phyloP scores from a whole-genome alignment of 2,329 filamentous ascomycete genomes.

The Cladosporium sp. region DNA sequence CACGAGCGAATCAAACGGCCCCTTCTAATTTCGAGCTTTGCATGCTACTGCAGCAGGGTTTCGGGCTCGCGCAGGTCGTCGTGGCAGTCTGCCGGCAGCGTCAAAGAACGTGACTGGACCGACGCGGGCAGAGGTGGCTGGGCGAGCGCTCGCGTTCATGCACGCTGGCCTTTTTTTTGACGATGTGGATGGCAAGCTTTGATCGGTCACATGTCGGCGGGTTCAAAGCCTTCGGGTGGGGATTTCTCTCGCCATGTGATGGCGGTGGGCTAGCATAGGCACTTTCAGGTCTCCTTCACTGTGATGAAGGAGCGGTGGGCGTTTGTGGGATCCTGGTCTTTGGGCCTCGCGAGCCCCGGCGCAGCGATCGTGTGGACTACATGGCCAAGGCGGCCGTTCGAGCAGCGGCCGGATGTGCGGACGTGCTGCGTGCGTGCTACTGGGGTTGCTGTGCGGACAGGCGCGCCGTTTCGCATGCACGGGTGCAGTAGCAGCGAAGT shows the following conservation, averaged over 20 bases:
- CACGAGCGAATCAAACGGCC: not conserved
- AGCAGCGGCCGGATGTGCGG: not conserved
- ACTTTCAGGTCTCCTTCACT: no score
- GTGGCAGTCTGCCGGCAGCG: not conserved
- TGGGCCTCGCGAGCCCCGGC: not conserved
- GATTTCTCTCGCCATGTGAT: no score
- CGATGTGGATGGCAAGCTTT: not conserved
- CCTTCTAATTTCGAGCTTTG: not conserved
- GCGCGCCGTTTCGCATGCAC: not conserved
- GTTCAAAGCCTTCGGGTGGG: no score
- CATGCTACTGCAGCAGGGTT: not conserved
- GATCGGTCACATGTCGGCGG: not conserved
- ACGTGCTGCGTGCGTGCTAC: not conserved
- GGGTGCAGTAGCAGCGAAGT: not conserved
- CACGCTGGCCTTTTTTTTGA: no score
- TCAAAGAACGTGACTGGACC: no score
- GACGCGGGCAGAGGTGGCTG: no score
- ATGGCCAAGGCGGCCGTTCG: not conserved
- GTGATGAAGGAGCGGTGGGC: no score
- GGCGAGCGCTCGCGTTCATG: no score
- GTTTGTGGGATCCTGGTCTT: not conserved
- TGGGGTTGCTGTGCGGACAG: conserved; percentile 5
- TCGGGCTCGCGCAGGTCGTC: not conserved
- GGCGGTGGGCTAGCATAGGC: no score
- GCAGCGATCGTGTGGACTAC: conserved; percentile 4